Base-by-base conservation (phyloP, 164 flowering plant species). In the Magnolia officinalis region DNA sequence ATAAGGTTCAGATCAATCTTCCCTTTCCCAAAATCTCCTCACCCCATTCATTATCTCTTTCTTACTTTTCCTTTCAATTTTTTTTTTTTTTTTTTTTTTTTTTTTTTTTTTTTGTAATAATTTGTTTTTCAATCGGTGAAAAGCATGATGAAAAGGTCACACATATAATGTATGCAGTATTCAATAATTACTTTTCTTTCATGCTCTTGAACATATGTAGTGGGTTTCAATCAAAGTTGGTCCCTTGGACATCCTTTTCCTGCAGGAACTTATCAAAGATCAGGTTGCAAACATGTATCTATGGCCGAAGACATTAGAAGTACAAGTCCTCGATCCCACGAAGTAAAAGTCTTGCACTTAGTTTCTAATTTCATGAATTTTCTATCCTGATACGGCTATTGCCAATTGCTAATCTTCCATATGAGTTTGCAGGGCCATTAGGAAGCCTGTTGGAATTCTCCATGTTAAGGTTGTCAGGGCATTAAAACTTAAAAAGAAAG, bases 211-310 rank as follows among this genome's bases (percentile, higher is more conserved):
- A 16, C 8, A 37, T 13, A 6, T n/a, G n/a, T 21, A 16, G 19
- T 29, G 1, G 11, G 63, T 68, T 52, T 51, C 65, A 71, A 52
- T 72, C 70, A 37, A 37, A 37, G 45, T 61, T 75, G 24, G n/a
- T 20, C 63, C 31, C 21, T 72, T 19, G 72, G 9, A 59, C 20
- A 11, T 45, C 50, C 69, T 75, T 51, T 61, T 10, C 52, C 50
- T 86, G 76, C 91, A 96, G 98, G 99, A 92, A 79, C 76, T 83
- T 65, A 96, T 96, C 77, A 96, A 90, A 78, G 93, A 90, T 80
- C 99, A 96, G 83, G 98, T 94, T 83, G 96, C 94, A 13, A 92
- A 90, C 78, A 86, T 96, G 99, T 96, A 92, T 82, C 81, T 96
- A 24, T 92, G 99, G 98, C 99, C 99, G 21, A 89, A 84, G 81